phyloP scores from a whole-genome alignment of 2,329 filamentous ascomycete genomes.

The Calonectria ilicicola region DNA sequence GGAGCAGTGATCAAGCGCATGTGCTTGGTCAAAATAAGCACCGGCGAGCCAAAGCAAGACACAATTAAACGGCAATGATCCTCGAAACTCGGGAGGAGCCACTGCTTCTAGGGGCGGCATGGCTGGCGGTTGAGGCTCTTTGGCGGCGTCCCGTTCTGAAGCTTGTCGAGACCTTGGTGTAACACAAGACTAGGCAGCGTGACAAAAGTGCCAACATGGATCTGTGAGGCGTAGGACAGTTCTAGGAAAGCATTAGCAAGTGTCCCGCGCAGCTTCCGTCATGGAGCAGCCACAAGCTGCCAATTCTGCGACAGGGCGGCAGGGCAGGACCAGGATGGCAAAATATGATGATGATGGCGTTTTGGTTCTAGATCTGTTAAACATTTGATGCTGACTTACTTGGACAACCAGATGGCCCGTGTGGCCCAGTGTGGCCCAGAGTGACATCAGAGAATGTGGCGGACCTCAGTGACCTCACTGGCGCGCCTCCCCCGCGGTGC shows the following conservation, averaged over 20 bases:
- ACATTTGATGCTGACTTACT: neutral
- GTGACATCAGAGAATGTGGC: constrained; percentile 40
- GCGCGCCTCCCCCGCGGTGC: constrained; percentile 20
- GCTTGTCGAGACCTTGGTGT: neutral
- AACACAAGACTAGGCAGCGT: neutral
- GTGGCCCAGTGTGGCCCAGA: constrained; percentile 2
- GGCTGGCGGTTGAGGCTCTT: constrained; percentile 22
- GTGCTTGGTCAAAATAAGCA: neutral
- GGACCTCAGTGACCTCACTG: constrained; percentile 39
- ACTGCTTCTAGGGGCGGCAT: neutral
- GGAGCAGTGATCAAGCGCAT: constrained; percentile 7
- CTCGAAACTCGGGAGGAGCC: neutral
- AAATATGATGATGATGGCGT: neutral
- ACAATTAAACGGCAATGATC: neutral
- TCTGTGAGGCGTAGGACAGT: neutral
- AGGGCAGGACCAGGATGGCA: neutral
- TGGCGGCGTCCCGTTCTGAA: constrained; percentile 1
- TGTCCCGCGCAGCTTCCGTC: neutral
- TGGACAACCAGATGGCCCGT: constrained; percentile 3
- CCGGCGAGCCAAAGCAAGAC: neutral
- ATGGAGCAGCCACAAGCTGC: neutral
- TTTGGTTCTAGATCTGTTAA: neutral
- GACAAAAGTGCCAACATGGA: too few relatives aligned
- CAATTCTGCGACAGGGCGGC: neutral
- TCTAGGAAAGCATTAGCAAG: neutral